These are phyloP conservation scores for Magnaporthiopsis poae DNA, from an alignment of 2,329 filamentous ascomycete species.

Conservation along the genomic window DNA sequence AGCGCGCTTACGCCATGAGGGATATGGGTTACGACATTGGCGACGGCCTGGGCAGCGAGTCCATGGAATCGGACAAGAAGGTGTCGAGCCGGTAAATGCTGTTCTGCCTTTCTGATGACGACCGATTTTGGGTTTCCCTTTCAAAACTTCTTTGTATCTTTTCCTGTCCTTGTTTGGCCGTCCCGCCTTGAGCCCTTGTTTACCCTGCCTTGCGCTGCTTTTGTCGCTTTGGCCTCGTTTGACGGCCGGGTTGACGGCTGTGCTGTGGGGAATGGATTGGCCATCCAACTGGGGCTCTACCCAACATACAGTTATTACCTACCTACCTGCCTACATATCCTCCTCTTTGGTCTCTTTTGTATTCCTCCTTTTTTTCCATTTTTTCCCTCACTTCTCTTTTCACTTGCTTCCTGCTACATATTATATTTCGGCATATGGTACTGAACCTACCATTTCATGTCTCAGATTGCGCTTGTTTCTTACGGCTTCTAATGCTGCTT, in stretches of 20 bases:
- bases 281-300: not conserved
- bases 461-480: too few relatives aligned
- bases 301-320: not conserved
- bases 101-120: not conserved
- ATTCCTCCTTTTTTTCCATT: too few relatives aligned
- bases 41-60: conserved; percentile 27
- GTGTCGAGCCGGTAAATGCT: conserved; percentile 7
- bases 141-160: not conserved
- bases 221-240: not conserved
- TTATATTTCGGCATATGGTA: too few relatives aligned
- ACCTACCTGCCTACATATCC: not conserved
- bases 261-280: not conserved
- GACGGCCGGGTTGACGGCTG: not conserved
- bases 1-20: conserved; percentile 29
- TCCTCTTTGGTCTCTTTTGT: too few relatives aligned
- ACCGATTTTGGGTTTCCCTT: not conserved
- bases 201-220: not conserved
- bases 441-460: too few relatives aligned
- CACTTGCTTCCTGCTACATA: too few relatives aligned
- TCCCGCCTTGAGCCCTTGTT: not conserved
- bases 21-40: conserved; percentile 30
- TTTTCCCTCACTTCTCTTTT: too few relatives aligned
- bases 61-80: conserved; percentile 18
- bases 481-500: too few relatives aligned
- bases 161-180: not conserved